A percentile compares a stretch with the other conserved stretches of the same genome.
Conservation (phyloP, 75 land plant genomes). For the Selaginella moellendorffii region DNA sequence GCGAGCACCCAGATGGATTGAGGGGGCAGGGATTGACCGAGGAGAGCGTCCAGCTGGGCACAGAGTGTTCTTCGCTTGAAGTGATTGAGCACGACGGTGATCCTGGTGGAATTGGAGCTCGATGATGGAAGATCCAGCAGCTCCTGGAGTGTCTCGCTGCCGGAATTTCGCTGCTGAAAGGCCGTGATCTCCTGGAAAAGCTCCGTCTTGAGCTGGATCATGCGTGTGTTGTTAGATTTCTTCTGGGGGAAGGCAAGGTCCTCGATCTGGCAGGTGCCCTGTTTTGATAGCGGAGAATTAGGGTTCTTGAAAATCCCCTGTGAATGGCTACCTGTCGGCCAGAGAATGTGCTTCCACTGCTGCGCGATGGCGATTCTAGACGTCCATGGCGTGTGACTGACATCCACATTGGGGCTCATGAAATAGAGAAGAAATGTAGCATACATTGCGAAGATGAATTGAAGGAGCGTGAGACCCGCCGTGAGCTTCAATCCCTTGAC, state of each 20-base stretch:
- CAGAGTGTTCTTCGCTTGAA: constrained; percentile 7
- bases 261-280: constrained; percentile 58
- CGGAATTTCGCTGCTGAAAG: constrained; percentile 38
- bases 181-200: constrained; percentile 57
- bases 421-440: constrained; percentile 84
- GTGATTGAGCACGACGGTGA: constrained; percentile 3
- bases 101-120: not conserved
- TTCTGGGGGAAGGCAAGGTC: constrained; percentile 74
- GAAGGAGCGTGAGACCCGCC: constrained; percentile 62
- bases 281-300: constrained; percentile 11
- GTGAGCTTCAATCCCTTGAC: constrained; percentile 36
- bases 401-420: constrained; percentile 82
- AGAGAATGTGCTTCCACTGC: constrained; percentile 50
- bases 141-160: constrained; percentile 70
- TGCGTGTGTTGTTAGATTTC: constrained; percentile 57
- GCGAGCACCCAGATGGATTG: constrained; percentile 6
- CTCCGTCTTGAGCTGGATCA: constrained; percentile 69
- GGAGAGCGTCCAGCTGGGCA: constrained; percentile 5
- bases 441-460: constrained; percentile 77
- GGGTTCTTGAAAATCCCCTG: constrained; percentile 16
- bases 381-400: constrained; percentile 55
- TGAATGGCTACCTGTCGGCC: constrained; percentile 18
- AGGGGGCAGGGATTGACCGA: not conserved
- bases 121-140: constrained; percentile 64
- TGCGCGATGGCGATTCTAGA: constrained; percentile 30